Percentiles rank a stretch among this genome's conserved stretches.
Conservation (phyloP, 163 green algal species). For the Scenedesmus sp. region DNA sequence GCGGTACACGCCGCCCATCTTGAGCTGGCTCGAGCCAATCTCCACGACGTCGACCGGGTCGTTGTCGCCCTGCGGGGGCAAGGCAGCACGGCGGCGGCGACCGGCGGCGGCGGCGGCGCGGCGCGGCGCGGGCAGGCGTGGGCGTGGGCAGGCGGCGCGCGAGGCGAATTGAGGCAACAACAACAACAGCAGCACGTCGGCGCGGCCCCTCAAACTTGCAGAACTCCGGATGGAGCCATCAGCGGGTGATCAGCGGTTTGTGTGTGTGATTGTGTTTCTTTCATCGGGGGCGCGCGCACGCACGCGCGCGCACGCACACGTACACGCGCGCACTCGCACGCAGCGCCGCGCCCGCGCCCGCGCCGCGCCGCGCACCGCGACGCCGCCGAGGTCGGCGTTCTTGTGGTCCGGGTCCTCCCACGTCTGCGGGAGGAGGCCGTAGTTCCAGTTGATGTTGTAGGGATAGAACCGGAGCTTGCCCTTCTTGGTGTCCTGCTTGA, state of each 20-base stretch:
- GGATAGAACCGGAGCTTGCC: constrained; percentile 99
- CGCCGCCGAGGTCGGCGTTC: constrained; percentile 78
- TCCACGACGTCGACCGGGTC: constrained; percentile 99
- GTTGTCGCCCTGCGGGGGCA: constrained; percentile 93
- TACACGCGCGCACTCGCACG: neutral
- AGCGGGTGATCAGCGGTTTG: constrained; percentile 9
- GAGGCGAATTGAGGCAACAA: neutral
- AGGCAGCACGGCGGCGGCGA: neutral
- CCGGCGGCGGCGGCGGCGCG: no score
- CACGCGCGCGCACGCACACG: neutral
- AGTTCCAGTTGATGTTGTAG: constrained; percentile 99
- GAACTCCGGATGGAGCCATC: constrained; percentile 55
- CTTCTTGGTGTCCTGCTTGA: constrained; percentile 99
- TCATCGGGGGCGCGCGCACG: constrained; percentile 45
- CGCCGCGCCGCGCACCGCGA: constrained; percentile 47
- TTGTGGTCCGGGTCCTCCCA: constrained; percentile 97
- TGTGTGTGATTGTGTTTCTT: constrained; percentile 62
- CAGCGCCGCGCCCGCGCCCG: neutral
- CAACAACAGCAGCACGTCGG: constrained; percentile 3
- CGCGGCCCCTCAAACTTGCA: constrained; percentile 66
- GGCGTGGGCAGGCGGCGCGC: no score
- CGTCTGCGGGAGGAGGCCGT: constrained; percentile 97
- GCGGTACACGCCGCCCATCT: constrained; percentile 87
- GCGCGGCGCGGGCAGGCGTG: neutral
- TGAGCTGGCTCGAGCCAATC: constrained; percentile 78